A percentile compares a stretch with the other conserved stretches of the same genome.
phyloP scores from a whole-genome alignment of 2,329 filamentous ascomycete species.

The Clarireedia paspali region DNA sequence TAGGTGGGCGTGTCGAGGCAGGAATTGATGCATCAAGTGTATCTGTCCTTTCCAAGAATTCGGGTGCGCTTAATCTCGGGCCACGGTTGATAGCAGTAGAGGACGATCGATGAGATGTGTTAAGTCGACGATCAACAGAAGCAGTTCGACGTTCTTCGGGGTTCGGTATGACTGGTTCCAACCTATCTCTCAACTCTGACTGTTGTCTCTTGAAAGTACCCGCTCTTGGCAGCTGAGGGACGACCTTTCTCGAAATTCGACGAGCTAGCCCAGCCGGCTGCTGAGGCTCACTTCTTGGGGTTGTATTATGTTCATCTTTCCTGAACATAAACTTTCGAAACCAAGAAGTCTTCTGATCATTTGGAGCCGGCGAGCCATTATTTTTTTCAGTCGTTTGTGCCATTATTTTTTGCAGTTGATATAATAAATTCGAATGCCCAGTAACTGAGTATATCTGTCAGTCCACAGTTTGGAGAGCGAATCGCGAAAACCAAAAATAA shows the following conservation, averaged over 20 bases:
- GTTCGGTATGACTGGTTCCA: constrained; percentile 58
- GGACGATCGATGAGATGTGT: constrained; percentile 18
- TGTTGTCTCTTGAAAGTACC: constrained; percentile 77
- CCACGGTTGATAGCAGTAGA: constrained; percentile 16
- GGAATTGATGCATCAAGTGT: constrained; percentile 16
- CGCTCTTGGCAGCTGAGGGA: constrained; percentile 67
- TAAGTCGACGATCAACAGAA: constrained; percentile 49
- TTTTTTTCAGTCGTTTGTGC: constrained; percentile 21
- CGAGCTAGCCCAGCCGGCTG: constrained; percentile 24
- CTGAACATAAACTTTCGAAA: constrained; percentile 27
- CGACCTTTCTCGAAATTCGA: constrained; percentile 47
- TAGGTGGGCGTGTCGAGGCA: constrained; percentile 10
- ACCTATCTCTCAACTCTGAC: constrained; percentile 68
- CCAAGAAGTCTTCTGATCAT: constrained; percentile 26
- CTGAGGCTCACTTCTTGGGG: constrained; percentile 13
- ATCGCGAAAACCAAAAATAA: neutral
- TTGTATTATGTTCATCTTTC: constrained; percentile 20
- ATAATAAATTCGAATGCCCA: constrained; percentile 1
- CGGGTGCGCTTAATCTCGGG: constrained; percentile 26
- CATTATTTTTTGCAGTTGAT: neutral
- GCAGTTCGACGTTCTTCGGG: constrained; percentile 62
- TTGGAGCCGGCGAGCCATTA: constrained; percentile 21
- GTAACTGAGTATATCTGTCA: constrained; percentile 1
- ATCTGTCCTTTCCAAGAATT: constrained; percentile 20
- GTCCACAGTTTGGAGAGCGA: neutral